These are phyloP conservation scores for Achaetomiella virescens DNA, from an alignment of 495 filamentous ascomycete species.

Conservation along the genomic window DNA sequence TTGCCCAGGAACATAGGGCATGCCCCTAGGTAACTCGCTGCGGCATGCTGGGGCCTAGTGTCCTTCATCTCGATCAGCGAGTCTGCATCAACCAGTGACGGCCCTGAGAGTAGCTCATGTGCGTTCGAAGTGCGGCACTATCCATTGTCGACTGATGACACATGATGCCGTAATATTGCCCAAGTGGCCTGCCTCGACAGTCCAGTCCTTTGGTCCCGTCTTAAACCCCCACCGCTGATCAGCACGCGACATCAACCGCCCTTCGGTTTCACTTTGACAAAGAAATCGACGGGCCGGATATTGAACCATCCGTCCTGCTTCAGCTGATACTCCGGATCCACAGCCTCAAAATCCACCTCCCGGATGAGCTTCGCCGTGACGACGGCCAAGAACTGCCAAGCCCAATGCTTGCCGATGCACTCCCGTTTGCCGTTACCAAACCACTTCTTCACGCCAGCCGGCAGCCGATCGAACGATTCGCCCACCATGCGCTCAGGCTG, in stretches of 20 bases:
- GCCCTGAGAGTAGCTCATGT: too few relatives aligned
- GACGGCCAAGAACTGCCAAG: conserved; percentile 56
- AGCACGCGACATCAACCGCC: background rate
- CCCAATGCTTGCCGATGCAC: conserved; percentile 64
- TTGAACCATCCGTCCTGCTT: conserved; percentile 48
- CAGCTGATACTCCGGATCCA: conserved; percentile 49
- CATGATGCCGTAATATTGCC: too few relatives aligned
- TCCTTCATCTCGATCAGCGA: too few relatives aligned
- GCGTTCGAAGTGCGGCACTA: too few relatives aligned
- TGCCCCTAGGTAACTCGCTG: too few relatives aligned
- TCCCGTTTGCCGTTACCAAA: conserved; percentile 65
- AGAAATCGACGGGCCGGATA: conserved; percentile 35
- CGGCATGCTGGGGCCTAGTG: too few relatives aligned
- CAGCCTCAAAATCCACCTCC: conserved; percentile 55
- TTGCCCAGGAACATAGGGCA: too few relatives aligned
- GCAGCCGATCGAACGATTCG: conserved; percentile 52
- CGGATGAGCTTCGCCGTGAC: conserved; percentile 52
- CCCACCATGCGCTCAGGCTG: conserved; percentile 62
- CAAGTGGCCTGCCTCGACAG: background rate
- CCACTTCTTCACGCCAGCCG: conserved; percentile 56
- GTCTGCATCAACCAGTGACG: too few relatives aligned
- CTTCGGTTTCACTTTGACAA: conserved; percentile 36
- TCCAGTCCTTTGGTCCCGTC: too few relatives aligned
- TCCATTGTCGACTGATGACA: too few relatives aligned
- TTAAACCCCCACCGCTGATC: background rate